Base-by-base conservation (phyloP, 202 grass and related monocot genomes). In the Cymbopogon flexuosus region DNA sequence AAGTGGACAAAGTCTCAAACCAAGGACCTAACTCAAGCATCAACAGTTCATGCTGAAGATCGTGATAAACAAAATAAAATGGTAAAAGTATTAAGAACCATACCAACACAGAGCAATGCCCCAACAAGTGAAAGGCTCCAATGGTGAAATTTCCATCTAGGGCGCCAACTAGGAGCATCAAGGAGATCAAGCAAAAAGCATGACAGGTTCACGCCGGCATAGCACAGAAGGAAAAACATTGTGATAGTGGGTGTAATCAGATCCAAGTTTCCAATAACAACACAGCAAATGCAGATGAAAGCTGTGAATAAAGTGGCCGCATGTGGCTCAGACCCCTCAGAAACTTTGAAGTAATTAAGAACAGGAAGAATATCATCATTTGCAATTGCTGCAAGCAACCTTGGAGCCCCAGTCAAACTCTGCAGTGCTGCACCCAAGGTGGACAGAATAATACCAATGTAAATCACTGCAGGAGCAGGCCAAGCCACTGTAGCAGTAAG, bases 161-260 rank as follows among this genome's bases (percentile, higher is more conserved):
- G 96, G 11, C 96, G 90, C 96, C 96, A 99, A 56, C 96, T 99
- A 88, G 96, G 96, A 82, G 96, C 96, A 91, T 99, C 96, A 69
- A 96, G 92, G 46, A 99, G 83, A 65, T 99, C 96, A 68, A 99
- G 82, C 68, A 99, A 84, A 93, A 99, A 99, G 78, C 96, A 95
- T 22, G 92, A 95, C 79, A 99, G 81, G 83, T 99, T 99, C 46
- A 99, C 96, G 68, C 96, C 96, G 18, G 88, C 87, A 88, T 99
- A 99, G 83, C 96, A 99, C 27, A 99, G 78, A 60, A 99, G 90
- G 79, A 96, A 99, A 85, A 99, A 99, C 96, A 99, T 99, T 46
- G 92, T 99, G 77, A 99, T 93, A 18, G 96, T 99, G 12, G 96
- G 92, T 66, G 96, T 99, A 79, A 99, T 96, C n/a, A 99, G 77